Conservation (phyloP, 305 asterid genomes). For the Rubia occidens region DNA sequence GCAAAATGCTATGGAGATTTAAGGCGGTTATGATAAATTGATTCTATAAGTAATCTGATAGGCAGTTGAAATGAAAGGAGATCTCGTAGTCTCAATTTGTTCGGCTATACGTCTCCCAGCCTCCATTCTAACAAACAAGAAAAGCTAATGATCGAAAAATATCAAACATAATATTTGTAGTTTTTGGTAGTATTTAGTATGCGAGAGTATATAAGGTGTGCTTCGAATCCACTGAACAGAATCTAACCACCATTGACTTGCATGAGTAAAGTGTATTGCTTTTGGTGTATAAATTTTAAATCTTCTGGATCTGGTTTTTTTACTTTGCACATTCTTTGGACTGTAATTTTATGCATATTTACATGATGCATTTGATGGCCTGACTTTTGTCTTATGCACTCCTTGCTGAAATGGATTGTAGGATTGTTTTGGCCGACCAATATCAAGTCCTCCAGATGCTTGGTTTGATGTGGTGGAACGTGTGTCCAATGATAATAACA, state of each 20-base stretch:
- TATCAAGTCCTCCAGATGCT: constrained; percentile 97
- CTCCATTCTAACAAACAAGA: background rate
- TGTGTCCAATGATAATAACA: constrained; percentile 77
- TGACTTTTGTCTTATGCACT: background rate
- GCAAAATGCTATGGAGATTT: background rate
- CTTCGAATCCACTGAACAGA: background rate
- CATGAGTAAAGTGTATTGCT: background rate
- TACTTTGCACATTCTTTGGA: background rate
- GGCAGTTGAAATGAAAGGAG: background rate
- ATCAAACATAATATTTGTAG: no score
- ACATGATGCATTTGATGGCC: background rate
- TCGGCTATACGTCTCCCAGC: background rate
- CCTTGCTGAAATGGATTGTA: constrained; percentile 24
- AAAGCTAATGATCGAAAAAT: background rate
- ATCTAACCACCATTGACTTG: background rate
- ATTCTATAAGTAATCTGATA: background rate
- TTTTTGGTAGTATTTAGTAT: no score
- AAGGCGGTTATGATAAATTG: background rate
- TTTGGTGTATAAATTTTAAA: background rate
- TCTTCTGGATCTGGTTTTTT: background rate
- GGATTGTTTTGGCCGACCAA: constrained; percentile 99
- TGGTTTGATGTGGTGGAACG: constrained; percentile 99
- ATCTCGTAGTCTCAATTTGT: background rate
- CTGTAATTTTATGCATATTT: background rate
- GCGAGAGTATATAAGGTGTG: background rate